Conservation (phyloP, 2,329 filamentous ascomycete genomes). For the Emmonsia crescens region DNA sequence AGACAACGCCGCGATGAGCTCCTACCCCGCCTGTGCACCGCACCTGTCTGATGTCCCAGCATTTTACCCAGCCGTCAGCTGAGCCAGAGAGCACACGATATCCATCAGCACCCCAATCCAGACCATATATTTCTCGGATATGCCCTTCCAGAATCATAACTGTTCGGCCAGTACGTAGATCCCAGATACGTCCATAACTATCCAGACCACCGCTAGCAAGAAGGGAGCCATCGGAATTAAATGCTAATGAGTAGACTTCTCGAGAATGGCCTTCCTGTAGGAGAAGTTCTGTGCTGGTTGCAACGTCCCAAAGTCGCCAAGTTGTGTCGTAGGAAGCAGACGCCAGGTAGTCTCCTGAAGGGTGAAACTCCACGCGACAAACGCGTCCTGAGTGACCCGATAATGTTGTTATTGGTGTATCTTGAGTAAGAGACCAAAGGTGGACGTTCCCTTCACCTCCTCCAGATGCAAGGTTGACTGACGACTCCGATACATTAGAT, state of each 20-base stretch:
- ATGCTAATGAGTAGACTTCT: slow-evolving; percentile 81
- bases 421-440: slow-evolving; percentile 79
- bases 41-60: slow-evolving; percentile 92
- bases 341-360: slow-evolving; percentile 77
- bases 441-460: slow-evolving; percentile 81
- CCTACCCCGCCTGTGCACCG: slow-evolving; percentile 73
- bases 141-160: slow-evolving; percentile 93
- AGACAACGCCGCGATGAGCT: slow-evolving; percentile 82
- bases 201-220: slow-evolving; percentile 87
- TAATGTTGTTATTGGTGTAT: slow-evolving; percentile 73
- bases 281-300: slow-evolving; percentile 70
- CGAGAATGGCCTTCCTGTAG: slow-evolving; percentile 91
- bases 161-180: slow-evolving; percentile 80
- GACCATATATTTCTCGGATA: slow-evolving; percentile 82
- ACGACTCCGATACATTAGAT: slow-evolving; percentile 57
- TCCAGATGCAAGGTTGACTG: slow-evolving; percentile 79
- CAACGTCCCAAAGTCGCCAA: slow-evolving; percentile 92
- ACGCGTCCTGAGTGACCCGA: slow-evolving; percentile 78
- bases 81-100: slow-evolving; percentile 88
- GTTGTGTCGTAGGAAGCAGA: slow-evolving; percentile 94
- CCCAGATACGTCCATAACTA: slow-evolving; percentile 92
- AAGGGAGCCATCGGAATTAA: slow-evolving; percentile 84
- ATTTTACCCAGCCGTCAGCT: slow-evolving; percentile 91
- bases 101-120: slow-evolving; percentile 88
- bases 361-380: slow-evolving; percentile 88